Base-by-base conservation (phyloP, 2,329 filamentous ascomycete species). In the Aspergillus vadensis region DNA sequence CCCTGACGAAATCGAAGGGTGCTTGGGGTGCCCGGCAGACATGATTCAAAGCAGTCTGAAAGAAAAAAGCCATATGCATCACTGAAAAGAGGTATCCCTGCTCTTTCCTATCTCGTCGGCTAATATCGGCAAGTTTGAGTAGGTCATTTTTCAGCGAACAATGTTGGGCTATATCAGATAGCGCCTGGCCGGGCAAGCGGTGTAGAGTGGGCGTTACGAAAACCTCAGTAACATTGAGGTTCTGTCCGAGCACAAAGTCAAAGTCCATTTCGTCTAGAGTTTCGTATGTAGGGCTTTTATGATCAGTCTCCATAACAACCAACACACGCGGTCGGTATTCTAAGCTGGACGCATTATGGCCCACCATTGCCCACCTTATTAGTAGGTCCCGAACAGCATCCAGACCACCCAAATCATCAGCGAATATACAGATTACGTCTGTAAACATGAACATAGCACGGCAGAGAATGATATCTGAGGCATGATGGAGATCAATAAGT, bases 341-440 rank as follows among this genome's bases (percentile, higher is more conserved):
- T 39, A 54, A 41, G 23, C 32, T 54, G 7, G 32, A 54, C 21
- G 9, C 17, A 25, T 54, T 54, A 15, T 5, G 17, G 19, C 30
- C 32, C 8, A 54, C 30, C 15, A 25, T 21, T 39, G 32, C 32
- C 51, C 32, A 54, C 21, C 15, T 54, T 3, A 9, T 41, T 3
- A 54, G 36, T 3, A 39, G 1, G 17, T 15, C 5, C n/a, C 17
- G 14, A 21, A 54, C 32, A 36, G 51, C 17, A 41, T 54, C 15
- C n/a, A 54, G 12, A 15, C 51, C 32, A 41, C 32, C 32, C 14
- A 52, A 17, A 32, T 52, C 49, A 52, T 52, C 25, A 15, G 25
- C 25, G 9, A 52, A 52, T 12, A 54, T 54, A 39, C 51, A 54
- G 30, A 54, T 41, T 14, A 54, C 17, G 21, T 54, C 32, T 23